phyloP scores from a whole-genome alignment of 108 stramenopile genomes.

The Skeletonema marinoi region DNA sequence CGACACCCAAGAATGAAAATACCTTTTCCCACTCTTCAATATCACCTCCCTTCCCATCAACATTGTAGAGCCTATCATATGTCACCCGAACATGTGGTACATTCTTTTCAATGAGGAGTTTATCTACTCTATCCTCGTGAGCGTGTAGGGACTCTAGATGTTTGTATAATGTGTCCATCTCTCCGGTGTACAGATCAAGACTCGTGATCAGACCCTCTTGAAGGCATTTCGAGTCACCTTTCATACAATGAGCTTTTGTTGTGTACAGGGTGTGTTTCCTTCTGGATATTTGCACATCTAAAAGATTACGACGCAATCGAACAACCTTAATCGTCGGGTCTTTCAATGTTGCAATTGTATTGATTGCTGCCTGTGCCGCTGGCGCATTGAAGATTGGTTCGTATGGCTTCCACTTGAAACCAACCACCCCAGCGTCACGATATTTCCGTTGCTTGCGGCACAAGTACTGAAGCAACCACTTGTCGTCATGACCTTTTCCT shows the following conservation, averaged over 20 bases:
- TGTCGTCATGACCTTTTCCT: background rate
- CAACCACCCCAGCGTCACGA: background rate
- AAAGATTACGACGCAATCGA: background rate
- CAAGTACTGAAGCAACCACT: background rate
- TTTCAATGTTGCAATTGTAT: background rate
- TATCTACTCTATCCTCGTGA: background rate
- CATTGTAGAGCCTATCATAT: background rate
- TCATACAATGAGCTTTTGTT: background rate
- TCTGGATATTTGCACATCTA: background rate
- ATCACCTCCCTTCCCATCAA: background rate
- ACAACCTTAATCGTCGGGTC: background rate
- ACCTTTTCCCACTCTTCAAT: background rate
- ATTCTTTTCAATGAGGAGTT: background rate
- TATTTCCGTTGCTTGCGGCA: background rate
- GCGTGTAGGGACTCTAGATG: background rate
- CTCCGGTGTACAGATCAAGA: background rate
- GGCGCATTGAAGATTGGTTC: background rate
- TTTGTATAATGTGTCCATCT: background rate
- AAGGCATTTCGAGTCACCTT: background rate
- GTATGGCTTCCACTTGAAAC: conserved; percentile 3
- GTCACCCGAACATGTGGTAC: background rate
- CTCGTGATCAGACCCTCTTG: background rate
- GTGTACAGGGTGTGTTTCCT: background rate
- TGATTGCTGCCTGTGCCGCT: background rate
- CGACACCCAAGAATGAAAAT: background rate